phyloP scores from a whole-genome alignment of 2,329 filamentous ascomycete genomes.

The Bipolaris sorokiniana region DNA sequence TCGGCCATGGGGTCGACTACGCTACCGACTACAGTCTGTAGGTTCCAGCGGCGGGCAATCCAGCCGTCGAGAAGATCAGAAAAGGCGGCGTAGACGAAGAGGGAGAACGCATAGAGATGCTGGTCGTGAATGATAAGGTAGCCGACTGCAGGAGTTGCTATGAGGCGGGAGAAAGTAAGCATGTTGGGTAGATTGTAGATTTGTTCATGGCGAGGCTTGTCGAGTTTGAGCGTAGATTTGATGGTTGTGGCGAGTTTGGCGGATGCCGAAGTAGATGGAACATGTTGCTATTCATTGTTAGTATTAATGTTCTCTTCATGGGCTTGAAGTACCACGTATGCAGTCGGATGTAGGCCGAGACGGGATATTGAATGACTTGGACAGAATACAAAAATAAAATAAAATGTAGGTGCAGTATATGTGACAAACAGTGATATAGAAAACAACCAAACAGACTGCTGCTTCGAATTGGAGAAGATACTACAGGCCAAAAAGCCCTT shows the following conservation, averaged over 20 bases:
- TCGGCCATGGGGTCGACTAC: conserved; percentile 92
- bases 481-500: background rate
- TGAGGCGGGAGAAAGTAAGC: conserved; percentile 83
- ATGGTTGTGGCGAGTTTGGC: conserved; percentile 36
- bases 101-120: conserved; percentile 75
- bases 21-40: conserved; percentile 91
- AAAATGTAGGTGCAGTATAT: background rate
- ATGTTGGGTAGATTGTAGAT: conserved; percentile 98
- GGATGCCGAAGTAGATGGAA: conserved; percentile 16
- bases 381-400: background rate
- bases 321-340: background rate
- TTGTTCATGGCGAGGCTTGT: conserved; percentile 67
- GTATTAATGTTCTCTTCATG: background rate
- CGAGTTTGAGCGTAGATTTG: conserved; percentile 39
- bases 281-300: background rate
- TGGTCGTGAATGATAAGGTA: conserved; percentile 87
- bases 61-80: conserved; percentile 94
- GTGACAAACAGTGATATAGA: background rate
- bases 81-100: conserved; percentile 92
- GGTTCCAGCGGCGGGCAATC: conserved; percentile 85
- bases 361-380: background rate
- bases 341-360: background rate
- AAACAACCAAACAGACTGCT: background rate
- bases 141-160: conserved; percentile 82
- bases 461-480: background rate